These are phyloP conservation scores for Fagus sylvatica DNA, from an alignment of 306 rosid genomes.

Conservation along the genomic window DNA sequence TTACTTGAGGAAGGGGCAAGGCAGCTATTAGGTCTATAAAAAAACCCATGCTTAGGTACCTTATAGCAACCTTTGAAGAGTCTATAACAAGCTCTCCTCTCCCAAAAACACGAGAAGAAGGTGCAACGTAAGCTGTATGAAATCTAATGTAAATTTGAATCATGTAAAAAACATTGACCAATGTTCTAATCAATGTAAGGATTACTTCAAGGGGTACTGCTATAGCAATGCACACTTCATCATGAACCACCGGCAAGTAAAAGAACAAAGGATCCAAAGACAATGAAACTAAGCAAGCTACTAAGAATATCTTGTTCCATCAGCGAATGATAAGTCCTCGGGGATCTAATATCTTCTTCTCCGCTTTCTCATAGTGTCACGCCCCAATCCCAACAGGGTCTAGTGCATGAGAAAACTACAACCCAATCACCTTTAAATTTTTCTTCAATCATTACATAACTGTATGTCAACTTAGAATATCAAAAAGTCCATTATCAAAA, in stretches of 20 bases:
- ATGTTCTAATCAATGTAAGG: slow-evolving; percentile 47
- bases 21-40: slow-evolving; percentile 55
- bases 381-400: no score
- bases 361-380: slow-evolving; percentile 46
- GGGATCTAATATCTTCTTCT: slow-evolving; percentile 49
- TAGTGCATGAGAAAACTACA: no score
- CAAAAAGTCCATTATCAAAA: no score
- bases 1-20: slow-evolving; percentile 60
- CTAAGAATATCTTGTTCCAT: slow-evolving; percentile 53
- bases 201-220: slow-evolving; percentile 36
- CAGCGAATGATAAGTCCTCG: slow-evolving; percentile 35
- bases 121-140: slow-evolving; percentile 56
- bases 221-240: slow-evolving; percentile 39
- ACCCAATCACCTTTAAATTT: no score
- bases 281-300: slow-evolving; percentile 47
- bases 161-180: slow-evolving; percentile 46
- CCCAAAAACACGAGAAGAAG: slow-evolving; percentile 61
- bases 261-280: slow-evolving; percentile 59
- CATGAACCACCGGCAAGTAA: slow-evolving; percentile 43
- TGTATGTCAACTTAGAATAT: no score
- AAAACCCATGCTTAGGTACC: slow-evolving; percentile 38
- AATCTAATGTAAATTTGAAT: slow-evolving; percentile 46
- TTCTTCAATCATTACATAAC: no score
- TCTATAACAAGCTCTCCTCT: slow-evolving; percentile 65
- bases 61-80: slow-evolving; percentile 41